Evolutionary conservation across 2,329 filamentous ascomycete species (phyloP), one percentile per base, ranked within the genome.

Genomic region (Lojkania enalia): DNA sequence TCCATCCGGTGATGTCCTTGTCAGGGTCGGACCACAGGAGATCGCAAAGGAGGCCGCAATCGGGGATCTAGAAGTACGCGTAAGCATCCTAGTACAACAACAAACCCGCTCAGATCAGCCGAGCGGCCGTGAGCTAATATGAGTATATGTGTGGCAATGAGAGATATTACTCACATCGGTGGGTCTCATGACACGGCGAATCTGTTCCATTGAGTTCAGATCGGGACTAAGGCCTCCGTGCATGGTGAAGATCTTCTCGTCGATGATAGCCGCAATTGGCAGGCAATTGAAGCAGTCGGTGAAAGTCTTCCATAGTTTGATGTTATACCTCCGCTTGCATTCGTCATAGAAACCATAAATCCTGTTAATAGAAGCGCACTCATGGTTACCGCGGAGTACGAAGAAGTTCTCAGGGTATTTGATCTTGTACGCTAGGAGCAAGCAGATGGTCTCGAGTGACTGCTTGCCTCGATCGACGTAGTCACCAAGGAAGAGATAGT

Each of bases 371-470:
- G 89, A 95, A 48, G 94, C 94, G 76, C 94, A 97, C 75, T 99
- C 94, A 80, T 99, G 94, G 80, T 99, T 99, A 54, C 94, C 94
- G 60, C 94, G 90, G 48, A 99, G 84, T 58, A 99, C 88, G 80
- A 99, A 99, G 78, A 99, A 97, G 79, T 99, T 99, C 77, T 99
- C 94, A 37, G 94, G 94, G 72, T 96, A 97, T 79, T 97, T 97
- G 83, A 99, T 95, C 84, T 99, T 99, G 84, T 97, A 99, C 52
- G 90, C 90, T 39, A 99, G 83, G 45, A 99, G 82, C 54, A 99
- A 80, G 77, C 90, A 96, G 74, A 99, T 97, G 58, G 94, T 97
- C 80, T 99, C 94, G 42, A 99, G 86, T 27, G 92, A 96, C 76
- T 99, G 94, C 81, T 99, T 97, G 77, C 94, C 94, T 78, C 94